A percentile compares a stretch with the other conserved stretches of the same genome.
These are phyloP conservation scores for Neoarthrinium moseri DNA, from an alignment of 2,329 filamentous ascomycete species.

Conservation along the genomic window DNA sequence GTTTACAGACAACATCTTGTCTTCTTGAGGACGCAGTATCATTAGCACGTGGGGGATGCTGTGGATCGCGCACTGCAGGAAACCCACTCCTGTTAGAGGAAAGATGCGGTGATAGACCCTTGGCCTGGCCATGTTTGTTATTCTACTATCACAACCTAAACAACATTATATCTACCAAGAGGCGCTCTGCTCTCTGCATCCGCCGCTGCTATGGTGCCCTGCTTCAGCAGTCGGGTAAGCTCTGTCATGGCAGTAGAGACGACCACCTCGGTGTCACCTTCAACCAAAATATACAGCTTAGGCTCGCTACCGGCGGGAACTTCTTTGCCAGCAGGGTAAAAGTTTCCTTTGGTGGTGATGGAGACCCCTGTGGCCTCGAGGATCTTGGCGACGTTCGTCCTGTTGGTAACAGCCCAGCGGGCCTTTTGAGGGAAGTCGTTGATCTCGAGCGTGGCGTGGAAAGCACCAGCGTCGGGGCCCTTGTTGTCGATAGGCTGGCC, in stretches of 20 bases:
- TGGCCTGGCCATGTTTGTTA: not conserved
- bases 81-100: not conserved
- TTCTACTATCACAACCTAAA: conserved; percentile 42
- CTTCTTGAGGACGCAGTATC: no score
- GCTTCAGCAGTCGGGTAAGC: conserved; percentile 81
- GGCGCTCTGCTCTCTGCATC: conserved; percentile 82
- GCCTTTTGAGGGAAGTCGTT: conserved; percentile 99
- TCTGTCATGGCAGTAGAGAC: conserved; percentile 90
- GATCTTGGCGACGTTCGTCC: conserved; percentile 98
- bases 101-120: no score
- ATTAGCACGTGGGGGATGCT: no score
- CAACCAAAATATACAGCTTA: conserved; percentile 97
- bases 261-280: conserved; percentile 91
- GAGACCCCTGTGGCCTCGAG: conserved; percentile 91
- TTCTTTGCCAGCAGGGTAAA: conserved; percentile 80
- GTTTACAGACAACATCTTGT: no score
- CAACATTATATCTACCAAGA: conserved; percentile 80
- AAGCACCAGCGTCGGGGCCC: conserved; percentile 92
- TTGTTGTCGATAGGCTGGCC: conserved; percentile 98
- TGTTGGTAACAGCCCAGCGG: conserved; percentile 96
- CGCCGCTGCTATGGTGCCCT: conserved; percentile 85
- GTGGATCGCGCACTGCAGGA: no score
- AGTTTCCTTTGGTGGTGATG: conserved; percentile 95
- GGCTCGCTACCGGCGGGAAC: conserved; percentile 73
- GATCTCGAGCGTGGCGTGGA: conserved; percentile 96